Base-by-base conservation (phyloP, 768 basidiomycete species). In the Amanita subjunquillea region DNA sequence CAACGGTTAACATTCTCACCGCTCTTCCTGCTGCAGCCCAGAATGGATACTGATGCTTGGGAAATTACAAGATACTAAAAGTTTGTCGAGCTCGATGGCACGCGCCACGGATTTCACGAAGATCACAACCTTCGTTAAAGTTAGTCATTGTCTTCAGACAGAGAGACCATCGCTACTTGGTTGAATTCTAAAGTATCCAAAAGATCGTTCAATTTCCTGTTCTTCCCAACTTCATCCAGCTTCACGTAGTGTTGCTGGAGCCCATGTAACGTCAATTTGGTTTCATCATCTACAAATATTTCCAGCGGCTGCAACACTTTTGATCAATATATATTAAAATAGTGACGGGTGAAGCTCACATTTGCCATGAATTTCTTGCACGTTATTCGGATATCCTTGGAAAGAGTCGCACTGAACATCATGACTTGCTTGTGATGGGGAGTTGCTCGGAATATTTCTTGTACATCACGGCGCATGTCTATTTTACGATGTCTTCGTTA, bases 391-490 rank as follows among this genome's bases (percentile, higher is more conserved):
- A 99, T 95, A 58, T 98, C 96, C 76, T 99, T 98, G 53, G 91
- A 83, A 55, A 99, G 72, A 1, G 96, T 99, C 38, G 96, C 96
- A 62, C 92, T 95, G 78, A 99, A 99, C 96, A 99, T 99, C 96
- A 99, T 99, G 60, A 99, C 96, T 78, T 99, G 95, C 76, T 99
- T 99, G 80, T 96, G 93, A 70, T 96, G 95, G 48, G 96, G 96
- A 17, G 96, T 98, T 15, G 91, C 81, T 62, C 95, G 87, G 82
- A 98, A 99, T 63, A 99, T 98, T 75, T 99, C 96, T 83, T 99
- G 96, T 58, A 99, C 95, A 67, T 99, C 96, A 65, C 96, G 91
- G 75, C 96, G 95, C 96, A 99, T 99, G 85, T 98, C 96, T 99
- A 82, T 71, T 77, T 74, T 75, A 74, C 74, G 78, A 72, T 76